These are phyloP conservation scores for Cercospora beticola DNA, from an alignment of 2,329 filamentous ascomycete species.

Conservation along the genomic window DNA sequence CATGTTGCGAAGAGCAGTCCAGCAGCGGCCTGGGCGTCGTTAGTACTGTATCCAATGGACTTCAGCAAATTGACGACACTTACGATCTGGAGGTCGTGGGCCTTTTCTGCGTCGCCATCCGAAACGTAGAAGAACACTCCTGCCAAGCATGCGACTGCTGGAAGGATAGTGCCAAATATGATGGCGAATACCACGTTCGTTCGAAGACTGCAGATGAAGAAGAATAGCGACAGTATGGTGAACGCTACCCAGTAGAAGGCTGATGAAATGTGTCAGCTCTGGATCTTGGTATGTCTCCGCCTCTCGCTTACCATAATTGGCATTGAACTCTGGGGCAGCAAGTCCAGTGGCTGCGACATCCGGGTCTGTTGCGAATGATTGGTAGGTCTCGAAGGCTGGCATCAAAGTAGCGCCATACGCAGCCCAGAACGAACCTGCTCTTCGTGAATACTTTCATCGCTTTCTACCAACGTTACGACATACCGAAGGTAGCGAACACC, in stretches of 20 bases:
- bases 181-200: constrained; percentile 25
- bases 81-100: constrained; percentile 25
- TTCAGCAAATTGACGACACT: background rate
- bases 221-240: constrained; percentile 25
- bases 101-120: constrained; percentile 16
- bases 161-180: constrained; percentile 20
- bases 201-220: constrained; percentile 25
- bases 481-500: constrained; percentile 27
- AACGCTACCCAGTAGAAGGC: constrained; percentile 25
- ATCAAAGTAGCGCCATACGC: constrained; percentile 21
- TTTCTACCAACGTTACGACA: background rate
- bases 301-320: constrained; percentile 18
- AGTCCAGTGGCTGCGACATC: constrained; percentile 13
- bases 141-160: constrained; percentile 17
- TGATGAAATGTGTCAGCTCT: background rate
- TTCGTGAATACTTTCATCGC: background rate
- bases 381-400: constrained; percentile 22
- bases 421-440: constrained; percentile 23
- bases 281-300: background rate
- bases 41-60: background rate
- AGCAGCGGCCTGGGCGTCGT: constrained; percentile 19
- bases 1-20: constrained; percentile 20
- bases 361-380: constrained; percentile 20
- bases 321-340: constrained; percentile 12
- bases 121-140: constrained; percentile 22